phyloP scores from a whole-genome alignment of 2,329 filamentous ascomycete genomes.

The Chaetomium sp. region DNA sequence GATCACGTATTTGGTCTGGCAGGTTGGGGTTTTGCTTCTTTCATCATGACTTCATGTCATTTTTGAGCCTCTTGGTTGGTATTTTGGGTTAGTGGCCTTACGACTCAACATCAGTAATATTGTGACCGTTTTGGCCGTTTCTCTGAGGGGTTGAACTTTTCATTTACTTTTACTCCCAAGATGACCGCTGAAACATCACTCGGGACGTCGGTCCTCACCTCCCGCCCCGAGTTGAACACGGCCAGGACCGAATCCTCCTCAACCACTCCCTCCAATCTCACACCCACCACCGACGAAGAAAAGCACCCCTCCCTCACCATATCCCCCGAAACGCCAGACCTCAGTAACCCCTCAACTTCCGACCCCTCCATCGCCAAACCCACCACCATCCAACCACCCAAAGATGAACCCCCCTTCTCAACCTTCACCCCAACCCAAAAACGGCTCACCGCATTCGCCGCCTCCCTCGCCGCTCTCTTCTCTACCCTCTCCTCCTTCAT shows the following conservation, averaged over 20 bases:
- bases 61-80: too few relatives aligned
- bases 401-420: slow-evolving; percentile 6
- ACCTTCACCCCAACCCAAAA: slow-evolving; percentile 9
- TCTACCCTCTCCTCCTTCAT: slow-evolving; percentile 19
- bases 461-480: slow-evolving; percentile 16
- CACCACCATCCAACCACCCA: neutral
- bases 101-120: too few relatives aligned
- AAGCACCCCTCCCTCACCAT: neutral
- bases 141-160: too few relatives aligned
- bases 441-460: slow-evolving; percentile 9
- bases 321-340: neutral
- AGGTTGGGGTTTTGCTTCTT: too few relatives aligned
- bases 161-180: neutral
- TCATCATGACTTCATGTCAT: too few relatives aligned
- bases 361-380: neutral
- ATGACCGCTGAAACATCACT: neutral
- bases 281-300: neutral
- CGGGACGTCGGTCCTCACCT: slow-evolving; percentile 4
- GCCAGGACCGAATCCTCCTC: neutral
- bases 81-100: too few relatives aligned
- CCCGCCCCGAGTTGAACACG: neutral
- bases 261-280: neutral
- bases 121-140: too few relatives aligned
- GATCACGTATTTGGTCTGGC: too few relatives aligned
- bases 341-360: neutral